Percentiles rank a stretch among this genome's conserved stretches.
These are phyloP conservation scores for Fusarium sp. DNA, from an alignment of 2,329 filamentous ascomycete genomes.

Conservation along the genomic window DNA sequence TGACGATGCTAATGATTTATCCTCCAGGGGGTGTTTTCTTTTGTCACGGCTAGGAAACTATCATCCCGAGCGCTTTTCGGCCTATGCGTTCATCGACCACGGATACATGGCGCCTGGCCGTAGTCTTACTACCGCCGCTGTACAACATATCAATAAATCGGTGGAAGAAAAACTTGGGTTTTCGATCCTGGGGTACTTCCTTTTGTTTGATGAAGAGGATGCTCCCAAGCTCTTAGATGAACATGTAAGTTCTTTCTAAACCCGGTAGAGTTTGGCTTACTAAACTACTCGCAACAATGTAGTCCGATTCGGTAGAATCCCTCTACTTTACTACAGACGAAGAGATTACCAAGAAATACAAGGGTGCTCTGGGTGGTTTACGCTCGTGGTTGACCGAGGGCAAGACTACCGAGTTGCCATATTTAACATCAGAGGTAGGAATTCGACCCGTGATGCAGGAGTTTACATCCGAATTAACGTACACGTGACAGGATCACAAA, in stretches of 20 bases:
- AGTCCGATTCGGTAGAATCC: neutral
- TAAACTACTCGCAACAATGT: rapidly evolving
- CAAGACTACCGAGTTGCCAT: neutral
- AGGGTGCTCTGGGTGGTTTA: neutral
- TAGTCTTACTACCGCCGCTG: neutral
- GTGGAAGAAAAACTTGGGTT: neutral
- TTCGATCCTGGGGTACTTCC: neutral
- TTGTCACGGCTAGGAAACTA: neutral
- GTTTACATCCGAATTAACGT: rapidly evolving
- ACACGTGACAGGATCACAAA: neutral
- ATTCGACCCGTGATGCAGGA: rapidly evolving
- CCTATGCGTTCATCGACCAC: neutral
- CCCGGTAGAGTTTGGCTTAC: rapidly evolving
- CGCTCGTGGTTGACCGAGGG: neutral
- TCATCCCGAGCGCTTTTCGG: neutral
- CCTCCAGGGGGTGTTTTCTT: neutral
- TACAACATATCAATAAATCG: neutral
- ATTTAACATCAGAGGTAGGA: neutral
- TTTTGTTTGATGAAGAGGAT: neutral
- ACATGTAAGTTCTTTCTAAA: neutral
- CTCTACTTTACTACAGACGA: neutral
- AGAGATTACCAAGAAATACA: neutral
- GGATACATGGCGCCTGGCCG: neutral
- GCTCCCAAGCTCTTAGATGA: neutral
- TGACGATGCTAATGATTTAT: neutral